Evolutionary conservation across 345 rosid species (phyloP), one percentile per base, ranked within the genome.

Genomic region (Rhizophora apiculata): DNA sequence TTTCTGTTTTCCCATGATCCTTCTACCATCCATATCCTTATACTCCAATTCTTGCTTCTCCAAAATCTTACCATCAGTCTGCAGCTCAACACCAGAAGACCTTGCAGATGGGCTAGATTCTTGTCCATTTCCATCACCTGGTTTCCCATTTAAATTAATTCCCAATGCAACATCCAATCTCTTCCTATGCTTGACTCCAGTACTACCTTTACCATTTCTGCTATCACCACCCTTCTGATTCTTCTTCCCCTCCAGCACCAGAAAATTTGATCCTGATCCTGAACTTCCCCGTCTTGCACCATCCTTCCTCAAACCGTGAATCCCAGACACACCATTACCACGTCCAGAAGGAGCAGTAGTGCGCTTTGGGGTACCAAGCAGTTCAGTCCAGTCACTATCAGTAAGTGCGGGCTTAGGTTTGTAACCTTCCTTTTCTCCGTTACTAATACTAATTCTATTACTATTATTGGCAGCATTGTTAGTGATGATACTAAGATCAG

Each of bases 361-460:
- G 60, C 72, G 82, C 72, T 57, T 69, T 6, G 91, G 88, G n/a
- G 84, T 65, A 65, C 89, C 72, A 76, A 91, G 82, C 46, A 94
- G 79, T 68, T 89, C 85, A 32, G 98, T 91, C 97, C 98, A 94
- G 71, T 91, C 98, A 78, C 79, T 84, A 62, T 94, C 98, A 70
- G 85, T 87, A 32, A 86, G 85, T 18, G 84, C 62, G 13, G 90
- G 67, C 68, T 74, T 86, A 1, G 82, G 80, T 60, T 79, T 82
- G 5, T 56, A 54, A 76, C 67, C 60, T 74, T 78, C 89, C 49
- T 72, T 78, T 37, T 72, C 79, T 64, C 69, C 73, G 72, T 62
- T 79, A 43, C 39, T 62, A 70, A 58, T 58, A 66, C 37, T 72
- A 36, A 22, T 26, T 46, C 59, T 58, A 59, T 18, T 54, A 27